Evolutionary conservation across 2,329 filamentous ascomycete genomes (phyloP).

Genomic region (Stemphylium beticola): DNA sequence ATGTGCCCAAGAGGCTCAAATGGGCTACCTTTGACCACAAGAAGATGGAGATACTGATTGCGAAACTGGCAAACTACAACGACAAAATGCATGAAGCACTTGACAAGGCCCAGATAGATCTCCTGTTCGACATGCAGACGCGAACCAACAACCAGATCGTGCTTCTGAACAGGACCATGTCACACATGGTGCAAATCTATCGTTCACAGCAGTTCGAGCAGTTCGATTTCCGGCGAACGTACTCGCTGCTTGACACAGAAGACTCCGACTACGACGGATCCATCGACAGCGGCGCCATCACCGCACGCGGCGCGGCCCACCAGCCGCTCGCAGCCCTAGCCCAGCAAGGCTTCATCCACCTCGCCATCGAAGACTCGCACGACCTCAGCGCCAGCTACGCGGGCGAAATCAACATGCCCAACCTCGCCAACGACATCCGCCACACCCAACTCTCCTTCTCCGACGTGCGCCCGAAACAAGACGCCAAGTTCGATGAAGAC

Average conservation of each 20-base stretch:
- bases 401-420: constrained; percentile 27
- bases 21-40: constrained; percentile 43
- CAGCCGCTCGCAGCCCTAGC: constrained; percentile 40
- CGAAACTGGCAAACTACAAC: constrained; percentile 44
- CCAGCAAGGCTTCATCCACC: constrained; percentile 46
- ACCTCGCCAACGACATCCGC: constrained; percentile 21
- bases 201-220: constrained; percentile 24
- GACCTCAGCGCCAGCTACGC: constrained; percentile 37
- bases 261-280: constrained; percentile 28
- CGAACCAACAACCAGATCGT: constrained; percentile 48
- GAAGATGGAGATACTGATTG: constrained; percentile 41
- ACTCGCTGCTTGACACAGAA: constrained; percentile 23
- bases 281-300: neutral
- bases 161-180: constrained; percentile 44
- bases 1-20: constrained; percentile 33
- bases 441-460: constrained; percentile 9
- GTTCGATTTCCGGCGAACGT: constrained; percentile 15
- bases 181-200: constrained; percentile 46
- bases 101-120: constrained; percentile 37
- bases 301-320: constrained; percentile 14
- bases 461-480: constrained; percentile 28
- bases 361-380: constrained; percentile 38
- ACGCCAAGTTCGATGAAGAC: constrained; percentile 24
- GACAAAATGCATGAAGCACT: constrained; percentile 47
- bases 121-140: constrained; percentile 37